Evolutionary conservation across 306 rosid genomes (phyloP), one percentile per base, ranked within the genome.

Genomic region (Casuarina cunninghamiana): DNA sequence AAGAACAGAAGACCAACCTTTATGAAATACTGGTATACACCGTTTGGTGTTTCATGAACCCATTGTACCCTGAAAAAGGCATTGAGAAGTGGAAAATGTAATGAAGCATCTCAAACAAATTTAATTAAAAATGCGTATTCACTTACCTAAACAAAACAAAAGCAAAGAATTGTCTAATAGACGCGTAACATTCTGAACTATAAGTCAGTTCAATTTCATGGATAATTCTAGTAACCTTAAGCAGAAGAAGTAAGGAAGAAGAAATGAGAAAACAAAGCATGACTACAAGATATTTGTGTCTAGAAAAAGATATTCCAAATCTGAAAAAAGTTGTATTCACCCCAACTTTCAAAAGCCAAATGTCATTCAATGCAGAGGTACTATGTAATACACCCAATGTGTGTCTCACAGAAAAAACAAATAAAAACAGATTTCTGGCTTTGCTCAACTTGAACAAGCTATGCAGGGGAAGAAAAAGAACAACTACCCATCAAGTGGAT

Each of bases 401-500:
- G 17, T 41, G 41, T 41, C 10, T 3, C 10, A 41, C 6, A 43
- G 46, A 9, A 61, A 67, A 41, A n/a, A 16, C 71, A 17, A 16
- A 9, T 42, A 67, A 2, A 41, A 67, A 43, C 5, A 42, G 15
- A 4, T 17, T 63, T 63, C 71, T 11, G 5, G 6, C 50, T 42
- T 67, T 67, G 42, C 42, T 67, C 16, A 67, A 67, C 42, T 66
- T 67, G 50, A 17, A 41, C 16, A 70, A 67, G 21, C 37, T 53
- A 63, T 16, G 16, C 17, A 49, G 38, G 80, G 73, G 73, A 81
- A 60, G 72, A 83, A 82, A 81, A 77, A 78, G 32, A 76, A 61
- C 39, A 79, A 84, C 85, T 91, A 94, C 98, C 98, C 87, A 73
- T 94, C 97, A 84, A 94, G 98, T 71, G 98, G 98, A 88, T 94